Evolutionary conservation across 129 eudicot genomes (phyloP).

Genomic region (Cynara cardunculus): DNA sequence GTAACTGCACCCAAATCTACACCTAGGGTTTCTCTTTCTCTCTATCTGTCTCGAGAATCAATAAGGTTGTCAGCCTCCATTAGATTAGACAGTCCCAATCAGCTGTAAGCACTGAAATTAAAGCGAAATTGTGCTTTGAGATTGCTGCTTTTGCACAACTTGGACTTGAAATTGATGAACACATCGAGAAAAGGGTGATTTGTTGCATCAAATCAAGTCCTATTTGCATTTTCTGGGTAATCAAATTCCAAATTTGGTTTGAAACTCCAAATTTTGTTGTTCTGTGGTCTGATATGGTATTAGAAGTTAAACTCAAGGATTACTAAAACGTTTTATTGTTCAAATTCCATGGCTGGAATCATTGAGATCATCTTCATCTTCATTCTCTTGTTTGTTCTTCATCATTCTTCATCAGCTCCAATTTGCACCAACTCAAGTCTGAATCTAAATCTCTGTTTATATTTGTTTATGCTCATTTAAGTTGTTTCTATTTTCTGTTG

Average conservation of each 20-base stretch:
- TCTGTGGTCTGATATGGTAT: constrained; percentile 8
- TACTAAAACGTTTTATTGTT: neutral
- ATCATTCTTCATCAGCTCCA: constrained; percentile 16
- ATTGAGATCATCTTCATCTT: constrained; percentile 13
- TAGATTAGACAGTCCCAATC: neutral
- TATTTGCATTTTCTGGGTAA: neutral
- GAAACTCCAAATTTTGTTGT: neutral
- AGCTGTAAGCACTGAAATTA: neutral
- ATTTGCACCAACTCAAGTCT: constrained; percentile 16
- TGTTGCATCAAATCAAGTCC: neutral
- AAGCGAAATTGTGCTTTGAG: constrained; percentile 12
- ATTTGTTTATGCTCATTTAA: neutral
- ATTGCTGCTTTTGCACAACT: constrained; percentile 27
- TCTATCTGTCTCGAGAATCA: neutral
- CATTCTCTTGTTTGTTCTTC: constrained; percentile 19
- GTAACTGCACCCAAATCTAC: neutral
- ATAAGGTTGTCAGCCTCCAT: neutral
- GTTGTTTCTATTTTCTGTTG: too few relatives aligned
- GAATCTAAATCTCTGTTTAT: neutral
- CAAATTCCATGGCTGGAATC: constrained; percentile 23
- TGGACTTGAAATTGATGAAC: constrained; percentile 27
- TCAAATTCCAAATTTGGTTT: neutral
- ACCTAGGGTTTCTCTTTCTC: constrained; percentile 18
- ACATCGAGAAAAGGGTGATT: constrained; percentile 2
- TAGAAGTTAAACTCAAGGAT: neutral